Percentiles rank a stretch among this genome's conserved stretches.
phyloP scores from a whole-genome alignment of 2,329 filamentous ascomycete species.

The Ceratocystis variospora region DNA sequence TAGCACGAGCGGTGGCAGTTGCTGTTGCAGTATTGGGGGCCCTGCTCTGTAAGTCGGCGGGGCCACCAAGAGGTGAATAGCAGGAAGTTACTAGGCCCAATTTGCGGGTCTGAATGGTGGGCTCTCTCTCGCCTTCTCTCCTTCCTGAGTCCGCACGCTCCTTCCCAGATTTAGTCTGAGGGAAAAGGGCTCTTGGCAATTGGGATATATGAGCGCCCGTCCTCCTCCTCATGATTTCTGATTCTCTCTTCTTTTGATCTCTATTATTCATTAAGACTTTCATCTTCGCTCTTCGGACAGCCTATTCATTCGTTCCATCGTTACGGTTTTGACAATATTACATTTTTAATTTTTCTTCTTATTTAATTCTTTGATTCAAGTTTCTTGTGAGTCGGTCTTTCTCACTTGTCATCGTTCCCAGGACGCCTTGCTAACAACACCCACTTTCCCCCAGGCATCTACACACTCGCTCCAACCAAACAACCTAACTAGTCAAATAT shows the following conservation, averaged over 20 bases:
- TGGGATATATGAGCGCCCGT: conserved; percentile 1
- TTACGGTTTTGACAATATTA: conserved; percentile 3
- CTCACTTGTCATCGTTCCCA: background rate
- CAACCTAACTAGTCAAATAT: conserved; percentile 9
- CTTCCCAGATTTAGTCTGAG: background rate
- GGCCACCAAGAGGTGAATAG: background rate
- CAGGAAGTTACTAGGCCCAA: background rate
- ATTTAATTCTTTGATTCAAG: background rate
- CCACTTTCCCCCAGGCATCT: background rate
- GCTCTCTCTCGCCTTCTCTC: background rate
- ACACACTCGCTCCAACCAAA: background rate
- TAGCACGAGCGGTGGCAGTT: conserved; percentile 1
- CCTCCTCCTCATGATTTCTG: background rate
- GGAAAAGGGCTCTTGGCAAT: background rate
- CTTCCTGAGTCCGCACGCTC: background rate
- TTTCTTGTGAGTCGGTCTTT: background rate
- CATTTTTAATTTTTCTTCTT: conserved; percentile 4
- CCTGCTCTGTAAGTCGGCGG: background rate
- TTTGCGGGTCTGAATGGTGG: background rate
- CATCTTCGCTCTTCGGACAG: background rate
- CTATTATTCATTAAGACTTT: background rate
- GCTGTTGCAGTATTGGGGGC: background rate
- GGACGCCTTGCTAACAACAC: background rate
- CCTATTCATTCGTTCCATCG: background rate
- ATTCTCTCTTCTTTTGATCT: background rate